Base-by-base conservation (phyloP, 2,329 filamentous ascomycete genomes). In the Fusarium bactridioides region DNA sequence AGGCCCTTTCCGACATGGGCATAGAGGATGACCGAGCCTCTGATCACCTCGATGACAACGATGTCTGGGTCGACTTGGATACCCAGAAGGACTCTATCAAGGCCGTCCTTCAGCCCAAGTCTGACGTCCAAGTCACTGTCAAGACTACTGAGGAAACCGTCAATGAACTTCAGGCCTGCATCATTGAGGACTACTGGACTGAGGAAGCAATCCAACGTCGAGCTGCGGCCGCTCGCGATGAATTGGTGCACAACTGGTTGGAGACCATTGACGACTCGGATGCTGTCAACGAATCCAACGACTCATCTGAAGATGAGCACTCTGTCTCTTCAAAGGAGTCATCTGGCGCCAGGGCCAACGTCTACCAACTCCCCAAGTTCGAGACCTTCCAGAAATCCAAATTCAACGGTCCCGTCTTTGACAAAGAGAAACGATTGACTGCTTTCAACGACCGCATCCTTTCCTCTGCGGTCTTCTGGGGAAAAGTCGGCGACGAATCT, bases 131-230 rank as follows among this genome's bases (percentile, higher is more conserved):
- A 16, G 6, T 57, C 10, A 13, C 31, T 5, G 19, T 50, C 13
- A 0, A 27, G 8, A 16, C 6, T 5, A 25, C 23, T 10, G 31
- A 6, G 0, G 13, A 8, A 16, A n/a, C 23, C 10, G 6, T 18
- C 19, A 33, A 31, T 10, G 29, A 35, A 10, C 40, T 57, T 12
- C n/a, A 50, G 1, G 41, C 23, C 1, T 45, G 40, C 1, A 19
- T 57, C 8, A 13, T 35, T 12, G 18, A 48, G 1, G 23, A 37
- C 7, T 57, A 23, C 19, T 40, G 11, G 10, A 50, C 40, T 0
- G 10, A 4, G 0, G 19, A n/a, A 1, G 41, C 4, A 1, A 19
- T 47, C 1, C n/a, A 37, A 0, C 41, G 19, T 5, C 55, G 55
- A 5, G 29, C 31, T 9, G 15, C 5, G 1, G 29, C 13, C 3